These are phyloP conservation scores for Cryptosporidium meleagridis DNA, from an alignment of 169 alveolate genomes.

Conservation along the genomic window DNA sequence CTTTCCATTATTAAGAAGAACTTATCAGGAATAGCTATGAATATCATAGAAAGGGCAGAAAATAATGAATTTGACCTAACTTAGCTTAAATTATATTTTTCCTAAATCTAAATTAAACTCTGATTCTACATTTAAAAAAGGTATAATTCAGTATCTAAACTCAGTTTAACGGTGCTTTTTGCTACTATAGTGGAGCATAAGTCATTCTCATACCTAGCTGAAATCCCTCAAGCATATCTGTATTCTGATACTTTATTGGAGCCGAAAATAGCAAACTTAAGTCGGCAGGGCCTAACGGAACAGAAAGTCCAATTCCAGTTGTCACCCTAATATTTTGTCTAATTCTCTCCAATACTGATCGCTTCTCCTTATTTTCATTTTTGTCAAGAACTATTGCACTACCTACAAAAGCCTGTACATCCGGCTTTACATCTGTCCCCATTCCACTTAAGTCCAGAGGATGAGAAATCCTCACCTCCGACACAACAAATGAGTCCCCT, in stretches of 20 bases:
- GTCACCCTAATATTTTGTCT: constrained; percentile 35
- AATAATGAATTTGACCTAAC: constrained; percentile 64
- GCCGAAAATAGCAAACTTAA: constrained; percentile 25
- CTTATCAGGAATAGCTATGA: constrained; percentile 18
- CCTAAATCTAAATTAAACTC: neutral
- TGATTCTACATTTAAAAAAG: neutral
- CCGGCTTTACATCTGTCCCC: constrained; percentile 18
- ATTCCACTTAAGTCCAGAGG: constrained; percentile 21
- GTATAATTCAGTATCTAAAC: neutral
- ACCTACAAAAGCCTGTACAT: constrained; percentile 22
- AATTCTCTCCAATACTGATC: neutral
- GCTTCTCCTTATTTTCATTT: neutral
- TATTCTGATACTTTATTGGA: constrained; percentile 21
- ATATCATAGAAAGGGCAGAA: constrained; percentile 18
- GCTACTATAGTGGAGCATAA: constrained; percentile 21
- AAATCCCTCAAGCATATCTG: constrained; percentile 41
- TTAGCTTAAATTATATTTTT: neutral
- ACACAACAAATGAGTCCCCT: constrained; percentile 21
- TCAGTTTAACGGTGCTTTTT: neutral
- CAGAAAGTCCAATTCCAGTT: constrained; percentile 48
- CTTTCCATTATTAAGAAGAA: constrained; percentile 48
- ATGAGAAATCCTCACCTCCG: constrained; percentile 14
- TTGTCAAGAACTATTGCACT: constrained; percentile 11
- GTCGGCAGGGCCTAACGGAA: constrained; percentile 48
- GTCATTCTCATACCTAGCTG: constrained; percentile 68